phyloP scores from a whole-genome alignment of 1,284 basidiomycete genomes.

The Trichosporon faecale region DNA sequence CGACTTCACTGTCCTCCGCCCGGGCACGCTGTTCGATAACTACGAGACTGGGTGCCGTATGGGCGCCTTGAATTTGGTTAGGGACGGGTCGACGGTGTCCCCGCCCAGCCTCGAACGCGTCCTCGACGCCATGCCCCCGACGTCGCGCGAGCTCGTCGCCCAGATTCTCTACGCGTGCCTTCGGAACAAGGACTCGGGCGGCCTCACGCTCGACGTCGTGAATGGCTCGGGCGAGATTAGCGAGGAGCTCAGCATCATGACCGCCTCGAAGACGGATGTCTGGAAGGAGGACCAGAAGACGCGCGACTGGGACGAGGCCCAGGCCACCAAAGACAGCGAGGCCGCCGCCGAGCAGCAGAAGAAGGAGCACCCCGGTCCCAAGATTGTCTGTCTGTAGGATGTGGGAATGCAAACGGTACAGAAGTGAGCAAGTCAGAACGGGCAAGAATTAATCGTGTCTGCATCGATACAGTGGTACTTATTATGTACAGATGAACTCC shows the following conservation, averaged over 20 bases:
- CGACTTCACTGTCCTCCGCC: not conserved
- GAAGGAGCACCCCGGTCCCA: not conserved
- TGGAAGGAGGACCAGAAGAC: not conserved
- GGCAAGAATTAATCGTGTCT: not conserved
- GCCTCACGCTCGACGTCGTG: not conserved
- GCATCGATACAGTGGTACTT: not conserved
- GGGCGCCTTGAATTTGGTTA: not conserved
- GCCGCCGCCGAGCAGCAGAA: not conserved
- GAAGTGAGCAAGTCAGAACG: no score
- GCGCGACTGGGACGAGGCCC: not conserved
- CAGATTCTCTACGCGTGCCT: not conserved
- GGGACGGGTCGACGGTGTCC: not conserved
- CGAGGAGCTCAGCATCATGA: not conserved
- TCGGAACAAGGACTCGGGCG: not conserved
- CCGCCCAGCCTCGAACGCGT: not conserved
- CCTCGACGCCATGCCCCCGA: not conserved
- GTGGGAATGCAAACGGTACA: not conserved
- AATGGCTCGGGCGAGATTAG: not conserved
- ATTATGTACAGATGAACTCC: not conserved
- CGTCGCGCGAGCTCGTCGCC: not conserved
- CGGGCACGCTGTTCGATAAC: not conserved
- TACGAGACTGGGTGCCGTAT: not conserved
- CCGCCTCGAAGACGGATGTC: not conserved
- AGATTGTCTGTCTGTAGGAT: not conserved
- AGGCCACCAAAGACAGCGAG: not conserved